Evolutionary conservation across 495 filamentous ascomycete genomes (phyloP).

Genomic region (Emericellopsis terricola): DNA sequence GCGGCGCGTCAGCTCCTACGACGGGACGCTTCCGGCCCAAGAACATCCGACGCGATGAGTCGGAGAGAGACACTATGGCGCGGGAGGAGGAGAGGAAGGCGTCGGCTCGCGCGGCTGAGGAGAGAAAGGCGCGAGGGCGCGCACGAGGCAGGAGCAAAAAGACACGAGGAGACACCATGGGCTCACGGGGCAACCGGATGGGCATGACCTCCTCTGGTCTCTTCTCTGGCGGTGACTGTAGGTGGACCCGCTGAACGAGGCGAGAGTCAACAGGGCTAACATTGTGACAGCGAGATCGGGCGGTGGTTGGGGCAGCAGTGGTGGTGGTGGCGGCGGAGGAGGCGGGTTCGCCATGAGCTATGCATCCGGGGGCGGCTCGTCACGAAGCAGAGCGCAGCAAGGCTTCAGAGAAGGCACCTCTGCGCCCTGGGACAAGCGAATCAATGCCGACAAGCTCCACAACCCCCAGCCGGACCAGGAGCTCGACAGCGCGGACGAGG

Average conservation of each 20-base stretch:
- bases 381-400: neutral
- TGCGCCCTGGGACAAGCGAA: neutral
- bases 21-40: slow-evolving; percentile 4
- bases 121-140: neutral
- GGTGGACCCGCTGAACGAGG: too few relatives aligned
- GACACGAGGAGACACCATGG: slow-evolving; percentile 1
- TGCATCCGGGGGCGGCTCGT: neutral
- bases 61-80: slow-evolving; percentile 1
- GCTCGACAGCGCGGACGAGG: slow-evolving; percentile 4
- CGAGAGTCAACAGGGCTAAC: too few relatives aligned
- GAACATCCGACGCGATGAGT: slow-evolving; percentile 3
- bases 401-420: neutral
- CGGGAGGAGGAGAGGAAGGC: slow-evolving; percentile 2
- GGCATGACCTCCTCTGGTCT: too few relatives aligned
- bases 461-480: neutral
- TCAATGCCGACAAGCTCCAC: slow-evolving; percentile 4
- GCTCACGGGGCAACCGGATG: neutral
- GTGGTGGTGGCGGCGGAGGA: slow-evolving; percentile 5
- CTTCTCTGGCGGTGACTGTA: too few relatives aligned
- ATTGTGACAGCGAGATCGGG: too few relatives aligned
- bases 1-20: neutral
- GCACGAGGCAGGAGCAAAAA: slow-evolving; percentile 1
- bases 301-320: slow-evolving; percentile 2
- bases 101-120: neutral
- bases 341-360: slow-evolving; percentile 1